phyloP scores from a whole-genome alignment of 805 yeast species.

The Tetrapisispora taiwanensis region DNA sequence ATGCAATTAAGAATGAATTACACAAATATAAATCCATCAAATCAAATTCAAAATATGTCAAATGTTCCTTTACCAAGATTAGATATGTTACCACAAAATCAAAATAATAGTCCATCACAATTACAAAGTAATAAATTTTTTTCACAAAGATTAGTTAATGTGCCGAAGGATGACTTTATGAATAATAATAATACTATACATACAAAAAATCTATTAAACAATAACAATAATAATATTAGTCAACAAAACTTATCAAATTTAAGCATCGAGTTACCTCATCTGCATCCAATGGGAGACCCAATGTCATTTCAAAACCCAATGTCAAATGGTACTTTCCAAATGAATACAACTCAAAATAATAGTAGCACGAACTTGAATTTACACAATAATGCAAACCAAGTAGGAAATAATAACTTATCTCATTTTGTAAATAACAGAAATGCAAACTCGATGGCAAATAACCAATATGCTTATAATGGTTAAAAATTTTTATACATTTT shows the following conservation, averaged over 20 bases:
- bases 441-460: conserved; percentile 2
- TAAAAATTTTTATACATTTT: neutral
- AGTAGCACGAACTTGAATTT: neutral
- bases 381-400: neutral
- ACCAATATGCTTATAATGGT: conserved; percentile 1
- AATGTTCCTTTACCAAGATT: conserved; percentile 6
- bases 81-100: conserved; percentile 3
- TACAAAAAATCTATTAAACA: neutral
- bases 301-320: neutral
- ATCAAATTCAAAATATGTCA: neutral
- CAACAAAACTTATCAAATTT: neutral
- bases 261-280: neutral
- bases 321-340: neutral
- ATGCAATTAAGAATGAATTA: conserved; percentile 3
- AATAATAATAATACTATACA: neutral
- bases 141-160: conserved; percentile 1
- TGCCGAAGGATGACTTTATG: conserved; percentile 1
- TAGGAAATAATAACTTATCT: neutral
- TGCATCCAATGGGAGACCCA: conserved; percentile 1
- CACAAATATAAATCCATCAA: neutral
- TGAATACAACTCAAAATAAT: neutral
- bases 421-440: conserved; percentile 1
- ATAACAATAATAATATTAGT: neutral
- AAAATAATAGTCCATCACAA: conserved; percentile 3
- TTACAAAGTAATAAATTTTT: conserved; percentile 5